phyloP scores from a whole-genome alignment of 805 yeast genomes.

The Debaryomyces prosopidis region DNA sequence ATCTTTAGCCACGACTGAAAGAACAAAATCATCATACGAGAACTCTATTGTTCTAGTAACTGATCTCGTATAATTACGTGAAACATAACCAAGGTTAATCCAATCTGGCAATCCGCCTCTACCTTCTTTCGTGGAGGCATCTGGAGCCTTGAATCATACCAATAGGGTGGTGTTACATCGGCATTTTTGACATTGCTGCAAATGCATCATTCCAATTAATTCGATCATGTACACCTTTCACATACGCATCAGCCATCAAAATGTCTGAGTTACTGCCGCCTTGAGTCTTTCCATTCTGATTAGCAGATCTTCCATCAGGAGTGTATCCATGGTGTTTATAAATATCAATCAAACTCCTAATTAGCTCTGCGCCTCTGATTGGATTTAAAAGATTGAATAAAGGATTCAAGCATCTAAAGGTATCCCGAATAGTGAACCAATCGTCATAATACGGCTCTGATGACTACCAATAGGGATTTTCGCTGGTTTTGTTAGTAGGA shows the following conservation, averaged over 20 bases:
- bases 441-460: constrained; percentile 33
- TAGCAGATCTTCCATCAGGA: constrained; percentile 38
- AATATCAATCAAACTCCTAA: constrained; percentile 26
- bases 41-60: constrained; percentile 38
- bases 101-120: constrained; percentile 37
- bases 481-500: constrained; percentile 35
- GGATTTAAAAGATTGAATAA: constrained; percentile 27
- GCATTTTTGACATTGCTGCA: constrained; percentile 34
- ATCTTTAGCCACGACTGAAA: constrained; percentile 32
- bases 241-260: constrained; percentile 35
- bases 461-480: constrained; percentile 25
- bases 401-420: constrained; percentile 36
- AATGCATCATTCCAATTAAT: constrained; percentile 32
- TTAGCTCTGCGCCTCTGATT: constrained; percentile 25
- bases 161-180: constrained; percentile 31
- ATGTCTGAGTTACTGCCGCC: constrained; percentile 40
- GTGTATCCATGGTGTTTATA: constrained; percentile 34
- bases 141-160: constrained; percentile 25
- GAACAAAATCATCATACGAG: constrained; percentile 34
- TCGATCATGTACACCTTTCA: constrained; percentile 21
- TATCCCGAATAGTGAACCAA: constrained; percentile 40
- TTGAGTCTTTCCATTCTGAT: constrained; percentile 37
- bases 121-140: constrained; percentile 30
- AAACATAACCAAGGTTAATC: constrained; percentile 29
- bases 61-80: constrained; percentile 30